These are phyloP conservation scores for Clitopilus passeckerianus DNA, from an alignment of 768 basidiomycete genomes.

Conservation along the genomic window DNA sequence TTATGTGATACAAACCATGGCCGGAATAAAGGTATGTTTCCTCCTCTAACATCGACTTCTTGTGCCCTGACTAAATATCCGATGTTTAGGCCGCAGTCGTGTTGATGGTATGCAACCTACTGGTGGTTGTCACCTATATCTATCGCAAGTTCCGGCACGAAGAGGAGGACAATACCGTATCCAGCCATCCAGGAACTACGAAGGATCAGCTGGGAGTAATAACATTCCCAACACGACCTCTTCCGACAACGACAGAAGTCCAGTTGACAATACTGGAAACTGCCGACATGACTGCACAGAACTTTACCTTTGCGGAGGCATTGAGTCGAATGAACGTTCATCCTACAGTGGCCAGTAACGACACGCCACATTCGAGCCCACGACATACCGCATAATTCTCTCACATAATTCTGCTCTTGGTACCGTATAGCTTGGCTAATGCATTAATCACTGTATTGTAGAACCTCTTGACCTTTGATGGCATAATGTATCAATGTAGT, in stretches of 20 bases:
- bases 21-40: constrained; percentile 14
- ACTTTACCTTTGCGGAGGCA: not conserved
- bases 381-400: too few species aligned
- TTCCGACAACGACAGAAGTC: not conserved
- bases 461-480: too few species aligned
- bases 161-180: constrained; percentile 13
- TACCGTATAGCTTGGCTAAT: too few species aligned
- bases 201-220: not conserved
- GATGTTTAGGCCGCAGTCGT: constrained; percentile 9
- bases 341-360: not conserved
- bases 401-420: too few species aligned
- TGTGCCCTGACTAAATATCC: too few species aligned
- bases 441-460: too few species aligned
- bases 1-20: constrained; percentile 1
- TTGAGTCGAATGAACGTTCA: not conserved
- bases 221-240: not conserved
- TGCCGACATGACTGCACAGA: not conserved
- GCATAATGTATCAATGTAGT: too few species aligned
- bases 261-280: not conserved
- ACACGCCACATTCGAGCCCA: not conserved
- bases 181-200: constrained; percentile 8
- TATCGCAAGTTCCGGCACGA: constrained; percentile 14
- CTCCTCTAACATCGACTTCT: too few species aligned
- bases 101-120: constrained; percentile 15
- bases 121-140: constrained; percentile 18